These are phyloP conservation scores for Suillus lakei DNA, from an alignment of 768 basidiomycete genomes.

Conservation along the genomic window DNA sequence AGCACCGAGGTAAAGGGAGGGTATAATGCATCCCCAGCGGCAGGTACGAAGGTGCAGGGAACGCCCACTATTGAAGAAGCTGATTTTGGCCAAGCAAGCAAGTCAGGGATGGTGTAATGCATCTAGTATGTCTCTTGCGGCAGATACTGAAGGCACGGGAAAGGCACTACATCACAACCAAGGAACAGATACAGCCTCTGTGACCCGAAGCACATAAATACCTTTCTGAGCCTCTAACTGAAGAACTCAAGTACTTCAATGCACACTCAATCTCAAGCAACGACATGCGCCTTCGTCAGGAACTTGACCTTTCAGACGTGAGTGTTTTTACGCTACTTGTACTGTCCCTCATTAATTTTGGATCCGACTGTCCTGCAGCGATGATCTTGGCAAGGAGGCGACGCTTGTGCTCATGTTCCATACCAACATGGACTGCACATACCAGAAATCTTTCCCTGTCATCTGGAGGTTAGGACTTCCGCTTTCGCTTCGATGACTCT, in stretches of 20 bases:
- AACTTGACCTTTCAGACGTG: not conserved
- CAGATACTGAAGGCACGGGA: not conserved
- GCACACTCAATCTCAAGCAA: not conserved
- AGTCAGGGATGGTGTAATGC: not conserved
- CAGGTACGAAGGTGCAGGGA: not conserved
- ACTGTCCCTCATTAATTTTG: not conserved
- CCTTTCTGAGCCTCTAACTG: not conserved
- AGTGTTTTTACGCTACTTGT: not conserved
- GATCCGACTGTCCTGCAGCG: not conserved
- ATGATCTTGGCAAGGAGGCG: too few species aligned
- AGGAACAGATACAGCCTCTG: not conserved
- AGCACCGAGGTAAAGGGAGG: not conserved
- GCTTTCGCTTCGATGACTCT: too few species aligned
- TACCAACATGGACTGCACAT: too few species aligned
- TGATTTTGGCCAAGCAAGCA: not conserved
- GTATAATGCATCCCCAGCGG: not conserved
- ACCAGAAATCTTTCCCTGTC: too few species aligned
- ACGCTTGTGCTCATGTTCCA: too few species aligned
- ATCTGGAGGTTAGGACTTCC: too few species aligned
- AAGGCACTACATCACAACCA: not conserved
- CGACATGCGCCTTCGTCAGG: not conserved
- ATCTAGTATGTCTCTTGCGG: not conserved
- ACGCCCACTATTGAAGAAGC: not conserved
- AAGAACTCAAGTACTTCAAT: not conserved
- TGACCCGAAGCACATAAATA: not conserved